Percentiles rank a stretch among this genome's conserved stretches.
These are phyloP conservation scores for Coniferiporia sulphurascens DNA, from an alignment of 1,284 basidiomycete genomes.

Conservation along the genomic window DNA sequence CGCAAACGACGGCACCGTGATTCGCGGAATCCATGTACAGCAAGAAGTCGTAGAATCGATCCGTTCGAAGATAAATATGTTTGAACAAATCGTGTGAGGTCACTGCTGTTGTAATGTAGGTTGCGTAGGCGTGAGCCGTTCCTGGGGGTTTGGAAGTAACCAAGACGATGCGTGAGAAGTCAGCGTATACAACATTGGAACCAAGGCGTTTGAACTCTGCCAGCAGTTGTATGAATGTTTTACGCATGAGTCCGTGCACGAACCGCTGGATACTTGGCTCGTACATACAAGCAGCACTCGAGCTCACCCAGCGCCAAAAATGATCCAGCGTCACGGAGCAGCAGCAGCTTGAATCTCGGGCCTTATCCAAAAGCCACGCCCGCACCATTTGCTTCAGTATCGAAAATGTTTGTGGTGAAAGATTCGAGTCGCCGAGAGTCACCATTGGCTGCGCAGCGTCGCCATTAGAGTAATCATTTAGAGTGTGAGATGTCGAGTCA, in stretches of 20 bases:
- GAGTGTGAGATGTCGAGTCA: constrained; percentile 85
- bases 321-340: constrained; percentile 76
- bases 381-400: constrained; percentile 89
- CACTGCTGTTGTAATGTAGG: constrained; percentile 90
- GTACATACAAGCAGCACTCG: constrained; percentile 80
- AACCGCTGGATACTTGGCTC: constrained; percentile 94
- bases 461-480: constrained; percentile 86
- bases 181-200: constrained; percentile 92
- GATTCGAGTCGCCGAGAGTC: constrained; percentile 85
- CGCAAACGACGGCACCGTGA: constrained; percentile 85
- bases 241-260: constrained; percentile 94
- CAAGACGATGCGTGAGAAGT: constrained; percentile 87
- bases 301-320: constrained; percentile 97
- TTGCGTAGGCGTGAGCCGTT: constrained; percentile 92
- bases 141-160: constrained; percentile 95
- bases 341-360: constrained; percentile 59
- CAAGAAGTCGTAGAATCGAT: constrained; percentile 92
- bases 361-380: constrained; percentile 88
- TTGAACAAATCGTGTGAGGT: constrained; percentile 95
- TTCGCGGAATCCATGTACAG: constrained; percentile 97
- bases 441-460: constrained; percentile 67
- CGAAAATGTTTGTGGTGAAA: constrained; percentile 87
- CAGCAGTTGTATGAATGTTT: constrained; percentile 94
- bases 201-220: constrained; percentile 97
- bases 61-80: constrained; percentile 84